Base-by-base conservation (phyloP, 2,329 filamentous ascomycete genomes). In the Alternaria sp. region DNA sequence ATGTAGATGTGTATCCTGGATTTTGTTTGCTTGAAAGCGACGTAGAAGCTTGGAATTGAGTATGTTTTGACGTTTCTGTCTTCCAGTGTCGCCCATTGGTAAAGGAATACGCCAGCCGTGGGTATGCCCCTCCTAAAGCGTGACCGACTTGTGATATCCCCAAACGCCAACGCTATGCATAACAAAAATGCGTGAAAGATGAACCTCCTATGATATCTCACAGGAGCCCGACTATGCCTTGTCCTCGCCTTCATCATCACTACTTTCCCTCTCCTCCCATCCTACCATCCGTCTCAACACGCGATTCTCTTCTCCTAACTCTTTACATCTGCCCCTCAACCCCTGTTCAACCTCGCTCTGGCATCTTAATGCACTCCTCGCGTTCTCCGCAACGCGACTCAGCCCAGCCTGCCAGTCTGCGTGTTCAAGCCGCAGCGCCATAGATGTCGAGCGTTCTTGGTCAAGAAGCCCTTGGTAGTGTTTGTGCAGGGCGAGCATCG, bases 341-440 rank as follows among this genome's bases (percentile, higher is more conserved):
- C 76, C 77, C 64, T 78, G 64, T 49, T 79, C 77, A 1, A 64
- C 72, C 30, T 83, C 80, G 3, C 75, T 78, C 63, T 81, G 74
- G 28, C 71, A 72, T 66, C 76, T 77, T 40, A 83, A 61, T 49
- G 83, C 82, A 12, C 67, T 62, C 23, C 82, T 71, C 12, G 83
- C 79, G 28, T 77, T 79, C 49, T 82, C 81, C 5, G 81, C 81
- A 23, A 85, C 76, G 5, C 82, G 69, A 8, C 78, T 74, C 59
- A 85, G 61, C 1, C 81, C 79, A 4, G 81, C 81, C 69, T 86
- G 84, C 83, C 83, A 85, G 49, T 81, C 80, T 52, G 83, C 80
- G 61, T 85, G 83, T 60, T 82, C 82, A 19, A 85, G 71, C 44
- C 84, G 77, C 57, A 84, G 72, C 56, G 84, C 79, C 64, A 85